Percentiles rank a stretch among this genome's conserved stretches.
Conservation (phyloP, 805 yeast genomes). For the Jamesozyma hellenica region DNA sequence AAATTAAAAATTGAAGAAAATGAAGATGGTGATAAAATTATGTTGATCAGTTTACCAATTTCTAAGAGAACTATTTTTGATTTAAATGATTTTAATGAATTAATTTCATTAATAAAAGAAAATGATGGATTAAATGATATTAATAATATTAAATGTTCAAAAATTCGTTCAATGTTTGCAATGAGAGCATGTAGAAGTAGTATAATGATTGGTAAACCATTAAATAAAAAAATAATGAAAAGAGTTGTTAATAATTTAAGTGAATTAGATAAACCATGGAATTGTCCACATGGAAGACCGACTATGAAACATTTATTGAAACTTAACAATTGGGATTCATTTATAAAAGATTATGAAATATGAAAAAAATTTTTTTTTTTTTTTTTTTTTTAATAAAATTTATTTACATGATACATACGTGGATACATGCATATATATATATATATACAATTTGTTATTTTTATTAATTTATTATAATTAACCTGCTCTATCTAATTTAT, state of each 20-base stretch:
- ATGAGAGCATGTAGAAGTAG: slow-evolving; percentile 92
- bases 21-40: slow-evolving; percentile 42
- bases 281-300: slow-evolving; percentile 95
- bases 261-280: slow-evolving; percentile 85
- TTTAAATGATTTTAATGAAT: slow-evolving; percentile 58
- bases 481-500: slow-evolving; percentile 58
- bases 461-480: slow-evolving; percentile 8
- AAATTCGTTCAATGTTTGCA: slow-evolving; percentile 76
- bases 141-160: slow-evolving; percentile 46
- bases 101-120: slow-evolving; percentile 57
- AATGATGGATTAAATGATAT: slow-evolving; percentile 34
- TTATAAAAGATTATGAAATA: slow-evolving; percentile 34
- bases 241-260: slow-evolving; percentile 60
- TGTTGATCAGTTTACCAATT: slow-evolving; percentile 55
- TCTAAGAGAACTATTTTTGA: slow-evolving; percentile 64
- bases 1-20: slow-evolving; percentile 42
- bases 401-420: background rate
- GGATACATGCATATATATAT: background rate
- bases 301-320: slow-evolving; percentile 86
- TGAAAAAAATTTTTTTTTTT: slow-evolving; percentile 4
- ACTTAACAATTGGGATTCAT: slow-evolving; percentile 36
- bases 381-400: background rate
- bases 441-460: background rate
- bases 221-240: slow-evolving; percentile 51
- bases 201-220: slow-evolving; percentile 82